Base-by-base conservation (phyloP, 768 basidiomycete genomes). In the Rhodotorula diobovata region DNA sequence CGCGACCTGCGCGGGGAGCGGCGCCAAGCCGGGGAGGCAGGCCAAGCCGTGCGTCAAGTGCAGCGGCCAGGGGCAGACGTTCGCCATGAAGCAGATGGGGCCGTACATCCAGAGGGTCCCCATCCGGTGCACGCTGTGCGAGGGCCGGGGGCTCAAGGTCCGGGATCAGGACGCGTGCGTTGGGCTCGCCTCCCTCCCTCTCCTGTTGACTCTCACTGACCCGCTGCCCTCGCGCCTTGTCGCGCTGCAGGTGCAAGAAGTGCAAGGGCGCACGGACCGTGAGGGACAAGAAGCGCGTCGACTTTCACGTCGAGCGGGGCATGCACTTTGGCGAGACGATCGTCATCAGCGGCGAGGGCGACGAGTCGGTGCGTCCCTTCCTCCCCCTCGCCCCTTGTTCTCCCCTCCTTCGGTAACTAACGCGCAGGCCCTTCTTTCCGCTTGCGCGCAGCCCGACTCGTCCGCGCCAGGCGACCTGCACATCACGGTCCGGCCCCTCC, bases 261-360 rank as follows among this genome's bases (percentile, higher is more conserved):
- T 98, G 95, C 81, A 93, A 93, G 77, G 95, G 93, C 9, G 85
- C 86, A 63, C 89, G 88, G 79, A 89, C 87, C 0, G 85, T 89
- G 55, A 87, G 89, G 72, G 92, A 95, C 79, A 96, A 93, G 83
- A 90, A 88, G 57, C 87, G 90, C 60, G 88, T 93, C 73, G 92
- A 94, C 73, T 87, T 96, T 34, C 85, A 86, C 75, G 85, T 97
- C 56, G 91, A 94, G 77, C 88, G 87, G 63, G 95, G 95, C 23
- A 92, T 93, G 87, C 79, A 86, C 10, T 86, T 93, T 76, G 86
- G 87, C 18, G 87, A 95, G 78, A 83, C 89, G 67, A 94, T 97
- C 61, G 87, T 95, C 6, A 84, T 98, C 58, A 83, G 87, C n/a
- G 93, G 92, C 18, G 92, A 91, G 61, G 94, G 93, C 21, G 95